Evolutionary conservation across 768 basidiomycete species (phyloP).

Genomic region (Hemileccinum impolitum): DNA sequence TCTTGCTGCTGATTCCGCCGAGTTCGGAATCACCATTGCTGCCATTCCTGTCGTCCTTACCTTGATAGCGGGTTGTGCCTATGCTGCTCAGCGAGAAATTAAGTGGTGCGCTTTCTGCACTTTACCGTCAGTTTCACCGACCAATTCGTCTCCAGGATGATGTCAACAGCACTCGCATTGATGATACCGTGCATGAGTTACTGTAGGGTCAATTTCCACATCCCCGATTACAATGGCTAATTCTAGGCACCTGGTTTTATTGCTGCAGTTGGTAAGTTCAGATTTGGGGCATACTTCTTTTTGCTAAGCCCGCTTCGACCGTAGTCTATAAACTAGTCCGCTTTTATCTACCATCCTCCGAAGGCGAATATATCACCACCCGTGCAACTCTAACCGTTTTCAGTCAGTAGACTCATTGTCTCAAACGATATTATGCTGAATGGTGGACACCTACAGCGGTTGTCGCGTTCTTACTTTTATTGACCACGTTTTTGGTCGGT

Average conservation of each 20-base stretch:
- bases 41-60: slow-evolving; percentile 78
- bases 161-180: slow-evolving; percentile 65
- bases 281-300: neutral
- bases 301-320: neutral
- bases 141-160: slow-evolving; percentile 42
- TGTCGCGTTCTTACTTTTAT: slow-evolving; percentile 68
- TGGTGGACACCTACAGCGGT: slow-evolving; percentile 49
- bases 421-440: neutral
- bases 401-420: slow-evolving; percentile 46
- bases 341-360: slow-evolving; percentile 65
- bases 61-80: slow-evolving; percentile 59
- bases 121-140: neutral
- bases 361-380: slow-evolving; percentile 60
- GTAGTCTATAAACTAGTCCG: slow-evolving; percentile 83
- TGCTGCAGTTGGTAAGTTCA: slow-evolving; percentile 27
- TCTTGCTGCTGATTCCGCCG: slow-evolving; percentile 56
- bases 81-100: slow-evolving; percentile 77
- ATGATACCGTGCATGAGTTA: slow-evolving; percentile 78
- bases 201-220: slow-evolving; percentile 46
- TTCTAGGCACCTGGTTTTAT: neutral
- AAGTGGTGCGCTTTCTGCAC: slow-evolving; percentile 53
- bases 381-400: slow-evolving; percentile 77
- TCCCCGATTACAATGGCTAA: slow-evolving; percentile 3
- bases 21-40: slow-evolving; percentile 79
- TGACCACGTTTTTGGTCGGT: slow-evolving; percentile 73